Evolutionary conservation across 78 protist species (phyloP).

Genomic region (Dictyostelium citrinum): DNA sequence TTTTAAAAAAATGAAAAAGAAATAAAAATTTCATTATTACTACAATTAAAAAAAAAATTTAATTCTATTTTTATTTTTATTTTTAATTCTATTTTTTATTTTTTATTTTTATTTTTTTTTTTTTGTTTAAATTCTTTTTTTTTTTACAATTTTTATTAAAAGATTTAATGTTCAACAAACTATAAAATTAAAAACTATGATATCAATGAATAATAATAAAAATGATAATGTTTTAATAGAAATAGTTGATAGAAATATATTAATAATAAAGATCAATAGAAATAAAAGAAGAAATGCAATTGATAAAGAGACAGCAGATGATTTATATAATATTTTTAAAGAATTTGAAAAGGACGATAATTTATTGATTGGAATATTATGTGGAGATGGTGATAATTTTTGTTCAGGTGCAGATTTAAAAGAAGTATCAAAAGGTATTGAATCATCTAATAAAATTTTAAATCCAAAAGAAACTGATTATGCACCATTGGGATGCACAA

Average conservation of each 20-base stretch:
- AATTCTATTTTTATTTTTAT: too few relatives aligned
- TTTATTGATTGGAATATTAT: slow-evolving; percentile 70
- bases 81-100: too few relatives aligned
- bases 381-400: slow-evolving; percentile 70
- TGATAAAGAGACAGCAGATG: slow-evolving; percentile 76
- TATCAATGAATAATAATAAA: background rate
- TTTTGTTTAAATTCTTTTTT: too few relatives aligned
- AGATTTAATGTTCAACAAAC: too few relatives aligned
- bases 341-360: slow-evolving; percentile 75
- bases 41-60: too few relatives aligned
- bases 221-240: background rate
- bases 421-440: slow-evolving; percentile 6
- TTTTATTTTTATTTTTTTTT: too few relatives aligned
- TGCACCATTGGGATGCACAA: slow-evolving; percentile 86
- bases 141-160: too few relatives aligned
- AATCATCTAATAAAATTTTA: background rate
- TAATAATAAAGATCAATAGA: slow-evolving; percentile 67
- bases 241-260: background rate
- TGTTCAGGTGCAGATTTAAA: slow-evolving; percentile 93
- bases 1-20: background rate
- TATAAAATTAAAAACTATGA: background rate
- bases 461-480: background rate
- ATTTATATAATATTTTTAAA: slow-evolving; percentile 49
- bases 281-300: slow-evolving; percentile 74
- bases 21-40: background rate